Base-by-base conservation (phyloP, 2,329 filamentous ascomycete genomes). In the Penicillium concentricum region DNA sequence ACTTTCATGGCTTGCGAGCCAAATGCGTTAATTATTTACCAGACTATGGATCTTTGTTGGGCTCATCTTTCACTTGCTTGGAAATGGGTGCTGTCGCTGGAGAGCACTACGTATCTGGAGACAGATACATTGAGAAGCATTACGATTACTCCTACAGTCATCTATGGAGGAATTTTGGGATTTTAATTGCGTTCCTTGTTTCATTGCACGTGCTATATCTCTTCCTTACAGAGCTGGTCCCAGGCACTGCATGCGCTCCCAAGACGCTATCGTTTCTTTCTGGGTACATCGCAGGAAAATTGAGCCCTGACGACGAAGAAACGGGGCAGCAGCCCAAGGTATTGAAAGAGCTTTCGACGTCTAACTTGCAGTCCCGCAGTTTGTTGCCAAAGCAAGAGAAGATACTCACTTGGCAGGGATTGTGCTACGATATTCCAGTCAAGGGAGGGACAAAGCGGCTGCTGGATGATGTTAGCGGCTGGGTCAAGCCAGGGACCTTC, bases 161-260 rank as follows among this genome's bases (percentile, higher is more conserved):
- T 61, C 76, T 76, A 0, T 88, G 86, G 86, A 76, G 87, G 10
- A 90, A 91, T 67, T 81, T 89, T 56, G 88, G 87, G 1, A 88
- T 91, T 54, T 69, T 90, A 2, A 68, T 87, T 16, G 87, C 72
- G 0, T 89, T 90, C 71, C 72, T 87, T 50, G 63, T 89, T 30
- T 83, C 81, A 54, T 90, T 90, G 1, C 90, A 91, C 72, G 82
- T 90, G 49, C 44, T 83, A 16, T 83, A 84, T 0, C 81, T 82
- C 0, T 88, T 91, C 66, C 61, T 88, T 63, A 89, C 46, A 15
- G 46, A 49, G 46, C 9, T 49, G 15, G 28, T 49, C 16, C 22
- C 46, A n/a, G 34, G 46, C 7, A 38, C 46, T 2, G 28, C 20
- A 89, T 71, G 86, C 87, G 0, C 78, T 82, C 1, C 84, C 82